These are phyloP conservation scores for Aplosporella prunicola DNA, from an alignment of 2,329 filamentous ascomycete genomes.

Conservation along the genomic window DNA sequence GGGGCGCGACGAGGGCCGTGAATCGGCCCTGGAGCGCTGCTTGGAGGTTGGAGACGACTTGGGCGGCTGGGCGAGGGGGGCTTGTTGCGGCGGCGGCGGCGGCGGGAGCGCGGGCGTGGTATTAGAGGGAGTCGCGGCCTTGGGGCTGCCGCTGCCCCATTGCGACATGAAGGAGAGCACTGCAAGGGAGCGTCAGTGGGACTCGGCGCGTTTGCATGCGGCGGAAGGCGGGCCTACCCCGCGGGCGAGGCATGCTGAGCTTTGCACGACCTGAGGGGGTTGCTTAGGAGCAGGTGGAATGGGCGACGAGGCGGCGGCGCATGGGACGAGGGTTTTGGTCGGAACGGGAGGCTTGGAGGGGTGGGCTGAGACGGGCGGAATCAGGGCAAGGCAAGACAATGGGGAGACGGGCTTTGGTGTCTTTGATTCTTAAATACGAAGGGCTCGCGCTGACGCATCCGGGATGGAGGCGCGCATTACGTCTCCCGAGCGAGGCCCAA, in stretches of 20 bases:
- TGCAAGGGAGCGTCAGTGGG: slow-evolving; percentile 37
- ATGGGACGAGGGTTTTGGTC: too few species aligned
- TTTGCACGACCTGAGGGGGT: too few species aligned
- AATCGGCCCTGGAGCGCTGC: slow-evolving; percentile 37
- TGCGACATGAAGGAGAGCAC: slow-evolving; percentile 85
- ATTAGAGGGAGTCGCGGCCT: slow-evolving; percentile 15
- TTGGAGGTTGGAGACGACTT: slow-evolving; percentile 24
- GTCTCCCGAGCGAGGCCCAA: too few species aligned
- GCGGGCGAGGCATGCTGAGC: slow-evolving; percentile 25
- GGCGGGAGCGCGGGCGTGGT: slow-evolving; percentile 19
- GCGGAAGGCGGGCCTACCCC: slow-evolving; percentile 10
- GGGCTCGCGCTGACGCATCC: slow-evolving; percentile 8
- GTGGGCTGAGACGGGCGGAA: too few species aligned
- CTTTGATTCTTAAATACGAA: too few species aligned
- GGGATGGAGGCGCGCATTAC: slow-evolving; percentile 10
- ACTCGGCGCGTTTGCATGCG: slow-evolving; percentile 11
- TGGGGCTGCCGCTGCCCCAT: slow-evolving; percentile 44
- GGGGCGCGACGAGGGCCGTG: slow-evolving; percentile 53
- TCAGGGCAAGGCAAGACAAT: too few species aligned
- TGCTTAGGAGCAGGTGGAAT: slow-evolving; percentile 2
- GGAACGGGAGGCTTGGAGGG: too few species aligned
- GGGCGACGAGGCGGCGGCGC: too few species aligned
- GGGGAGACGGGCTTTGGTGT: too few species aligned
- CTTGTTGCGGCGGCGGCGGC: slow-evolving; percentile 21
- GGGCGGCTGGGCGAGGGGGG: slow-evolving; percentile 15